Conservation (phyloP, 2,329 filamentous ascomycete species). For the Sporothrix phasma region DNA sequence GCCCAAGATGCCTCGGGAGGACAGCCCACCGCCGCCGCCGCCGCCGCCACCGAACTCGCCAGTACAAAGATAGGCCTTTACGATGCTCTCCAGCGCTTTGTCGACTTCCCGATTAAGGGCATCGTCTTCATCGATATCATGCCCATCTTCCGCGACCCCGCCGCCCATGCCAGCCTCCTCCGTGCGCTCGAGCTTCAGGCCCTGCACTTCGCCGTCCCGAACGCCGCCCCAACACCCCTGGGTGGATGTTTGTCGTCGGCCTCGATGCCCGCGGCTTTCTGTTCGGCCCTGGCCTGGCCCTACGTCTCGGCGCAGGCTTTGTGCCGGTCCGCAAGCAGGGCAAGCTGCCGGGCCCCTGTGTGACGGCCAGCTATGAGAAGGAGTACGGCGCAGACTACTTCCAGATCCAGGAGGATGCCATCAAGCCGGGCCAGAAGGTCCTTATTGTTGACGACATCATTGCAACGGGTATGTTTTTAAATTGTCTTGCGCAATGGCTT, state of each 20-base stretch:
- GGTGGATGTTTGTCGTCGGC: constrained; percentile 78
- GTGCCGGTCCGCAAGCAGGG: constrained; percentile 91
- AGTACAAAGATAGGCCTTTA: constrained; percentile 61
- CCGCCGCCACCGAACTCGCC: constrained; percentile 55
- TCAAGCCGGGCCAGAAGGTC: constrained; percentile 79
- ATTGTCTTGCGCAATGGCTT: too few species aligned
- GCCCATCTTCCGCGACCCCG: constrained; percentile 76
- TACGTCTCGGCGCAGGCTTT: constrained; percentile 74
- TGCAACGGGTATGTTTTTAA: constrained; percentile 68
- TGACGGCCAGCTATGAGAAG: constrained; percentile 81
- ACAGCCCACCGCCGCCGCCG: constrained; percentile 52
- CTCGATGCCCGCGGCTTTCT: constrained; percentile 92
- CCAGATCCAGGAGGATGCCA: constrained; percentile 83
- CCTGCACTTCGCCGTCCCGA: constrained; percentile 39
- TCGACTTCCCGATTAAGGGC: constrained; percentile 84
- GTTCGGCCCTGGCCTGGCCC: constrained; percentile 81
- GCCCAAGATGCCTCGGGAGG: constrained; percentile 51
- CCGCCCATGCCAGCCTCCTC: constrained; percentile 65
- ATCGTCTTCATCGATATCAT: constrained; percentile 98
- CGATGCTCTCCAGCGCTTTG: constrained; percentile 68
- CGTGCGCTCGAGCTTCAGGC: constrained; percentile 79
- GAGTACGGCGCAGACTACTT: constrained; percentile 94
- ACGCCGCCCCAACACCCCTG: constrained; percentile 41
- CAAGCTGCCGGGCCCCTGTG: constrained; percentile 84
- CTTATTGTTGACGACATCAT: constrained; percentile 97